Evolutionary conservation across 2,329 filamentous ascomycete genomes (phyloP), one percentile per base, ranked within the genome.

Genomic region (Stylonectria norvegica): DNA sequence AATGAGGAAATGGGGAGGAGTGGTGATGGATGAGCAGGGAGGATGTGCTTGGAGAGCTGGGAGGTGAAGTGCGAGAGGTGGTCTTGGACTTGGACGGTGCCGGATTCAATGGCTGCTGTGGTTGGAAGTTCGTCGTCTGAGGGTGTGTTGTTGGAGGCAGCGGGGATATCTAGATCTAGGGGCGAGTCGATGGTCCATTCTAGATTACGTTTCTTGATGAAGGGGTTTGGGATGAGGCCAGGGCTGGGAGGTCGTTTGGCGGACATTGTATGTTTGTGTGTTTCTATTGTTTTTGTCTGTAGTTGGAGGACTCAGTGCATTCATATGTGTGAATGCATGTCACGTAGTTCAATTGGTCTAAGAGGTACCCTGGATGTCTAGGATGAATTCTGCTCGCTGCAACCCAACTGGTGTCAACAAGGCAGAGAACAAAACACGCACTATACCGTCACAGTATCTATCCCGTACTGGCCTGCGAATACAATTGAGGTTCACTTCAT

Each of bases 121-220:
- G 50, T 52, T 23, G 57, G 55, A 18, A 20, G 35, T 11, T 34
- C 18, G 4, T 47, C 37, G 53, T 16, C 40, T 40, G 16, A 36
- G 43, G 42, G 36, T 34, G 32, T 32, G 39, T 41, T 27, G 40
- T 47, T 27, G 37, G 20, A 14, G 12, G 3, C 25, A 20, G 12
- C 34, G 40, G 38, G 42, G 34, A 28, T 27, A 7, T 39, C 22
- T 10, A 36, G 12, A 20, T 28, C 7, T 25, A 22, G 10, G 7
- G 42, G 28, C 30, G 47, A 34, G n/a, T 61, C 51, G 9, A 71
- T 49, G 5, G 58, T 65, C 71, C 70, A 74, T 50, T 64, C 48
- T 5, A 72, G 59, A 43, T 74, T 73, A 16, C 60, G 59, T 45
- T 65, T 70, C 54, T 74, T 74, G 45, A 72, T 65, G 43, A 71